Evolutionary conservation across 371 early-diverging fungal genomes (phyloP), one percentile per base, ranked within the genome.

Genomic region (Actinomucor elegans): DNA sequence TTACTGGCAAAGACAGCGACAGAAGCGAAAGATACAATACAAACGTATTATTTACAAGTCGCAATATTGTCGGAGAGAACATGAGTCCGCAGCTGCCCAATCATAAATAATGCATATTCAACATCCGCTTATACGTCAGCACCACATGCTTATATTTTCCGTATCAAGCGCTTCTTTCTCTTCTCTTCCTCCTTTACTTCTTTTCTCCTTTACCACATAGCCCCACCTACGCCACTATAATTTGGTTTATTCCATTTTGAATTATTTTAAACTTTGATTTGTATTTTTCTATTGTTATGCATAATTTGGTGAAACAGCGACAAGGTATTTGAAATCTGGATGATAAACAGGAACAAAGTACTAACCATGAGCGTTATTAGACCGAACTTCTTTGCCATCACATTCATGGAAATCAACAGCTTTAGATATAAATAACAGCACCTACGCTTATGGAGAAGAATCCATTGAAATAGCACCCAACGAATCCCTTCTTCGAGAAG

Each of bases 301-400:
- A 54, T 46, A 54, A 54, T 36, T 38, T 50, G 14, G 50, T 50
- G 50, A 50, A 50, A 50, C 50, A 29, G 41, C 41, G 26, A 41
- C 24, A 41, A 41, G 41, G 41, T 41, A 23, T n/a, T n/a, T n/a
- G n/a, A n/a, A n/a, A n/a, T n/a, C n/a, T n/a, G n/a, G n/a, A n/a
- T n/a, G n/a, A n/a, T n/a, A 43, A 28, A 28, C 28, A 43, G 28
- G 43, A 15, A 15, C 9, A 27, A 43, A 26, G 26, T 24, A 24
- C 10, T 24, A 41, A 24, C 12, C 26, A 3, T 26, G 23, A 14
- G 8, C 9, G 8, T 18, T 38, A 14, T 43, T 21, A 27, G 1
- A 27, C 15, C 28, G 14, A 20, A 1, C 15, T 14, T 43, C 15
- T 28, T 14, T 28, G n/a, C 26, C 5, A 15, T 15, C 11, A 27